Percentiles rank a stretch among this genome's conserved stretches.
Conservation (phyloP, 1,284 basidiomycete species). For the Cutaneotrichosporon sp. region DNA sequence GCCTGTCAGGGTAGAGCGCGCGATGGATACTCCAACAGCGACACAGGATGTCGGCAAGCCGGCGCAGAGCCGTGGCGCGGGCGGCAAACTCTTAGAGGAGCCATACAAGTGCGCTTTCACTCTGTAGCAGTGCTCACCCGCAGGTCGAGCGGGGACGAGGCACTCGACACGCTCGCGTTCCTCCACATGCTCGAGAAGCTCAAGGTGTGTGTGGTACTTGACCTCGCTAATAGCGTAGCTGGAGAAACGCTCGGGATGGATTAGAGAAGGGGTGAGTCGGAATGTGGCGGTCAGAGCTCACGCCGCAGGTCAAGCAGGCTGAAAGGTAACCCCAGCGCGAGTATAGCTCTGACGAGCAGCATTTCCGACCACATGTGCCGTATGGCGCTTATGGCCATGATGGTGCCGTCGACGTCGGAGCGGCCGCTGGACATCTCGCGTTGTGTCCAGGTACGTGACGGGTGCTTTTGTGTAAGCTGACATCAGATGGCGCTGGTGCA, state of each 20-base stretch:
- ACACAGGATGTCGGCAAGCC: constrained; percentile 1
- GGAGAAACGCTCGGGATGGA: constrained; percentile 92
- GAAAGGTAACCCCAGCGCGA: constrained; percentile 59
- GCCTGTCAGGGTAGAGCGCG: constrained; percentile 3
- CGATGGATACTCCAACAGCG: background rate
- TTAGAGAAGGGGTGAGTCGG: constrained; percentile 64
- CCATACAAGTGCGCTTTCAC: constrained; percentile 17
- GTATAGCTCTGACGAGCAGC: constrained; percentile 49
- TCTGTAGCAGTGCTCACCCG: constrained; percentile 29
- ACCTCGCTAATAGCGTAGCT: constrained; percentile 55
- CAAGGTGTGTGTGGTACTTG: constrained; percentile 57
- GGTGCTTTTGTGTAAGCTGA: background rate
- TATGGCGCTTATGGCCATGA: constrained; percentile 88
- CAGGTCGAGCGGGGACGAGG: constrained; percentile 55
- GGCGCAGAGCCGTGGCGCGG: constrained; percentile 9
- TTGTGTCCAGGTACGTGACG: constrained; percentile 40
- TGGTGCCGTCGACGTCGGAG: constrained; percentile 58
- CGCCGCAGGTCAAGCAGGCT: constrained; percentile 61
- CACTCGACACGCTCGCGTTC: constrained; percentile 71
- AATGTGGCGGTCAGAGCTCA: background rate
- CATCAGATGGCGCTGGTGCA: constrained; percentile 74
- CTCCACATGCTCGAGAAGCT: constrained; percentile 80
- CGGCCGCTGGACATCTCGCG: constrained; percentile 66
- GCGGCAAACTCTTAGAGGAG: constrained; percentile 16
- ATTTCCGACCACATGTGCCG: constrained; percentile 98